phyloP scores from a whole-genome alignment of 345 rosid species.

The thale cress (Arabidopsis thaliana) region TAIR10.1 NC_003076.8:20730001-20730500 shows the following conservation, averaged over 20 bases:
- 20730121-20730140: slow-evolving; percentile 71
- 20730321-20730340: too few relatives aligned
- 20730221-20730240: slow-evolving; percentile 96
- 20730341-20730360: too few relatives aligned
- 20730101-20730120: background rate
- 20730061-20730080: background rate
- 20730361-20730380: too few relatives aligned
- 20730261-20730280: slow-evolving; percentile 99
- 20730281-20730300: too few relatives aligned
- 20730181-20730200: slow-evolving; percentile 93
- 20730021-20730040: slow-evolving; percentile 89
- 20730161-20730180: slow-evolving; percentile 85
- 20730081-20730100: background rate
- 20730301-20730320: too few relatives aligned
- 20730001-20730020: slow-evolving; percentile 92
- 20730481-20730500: too few relatives aligned
- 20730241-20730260: slow-evolving; percentile 99
- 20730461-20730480: too few relatives aligned
- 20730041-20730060: slow-evolving; percentile 82
- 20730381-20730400: too few relatives aligned
- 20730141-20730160: slow-evolving; percentile 82
- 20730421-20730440: too few relatives aligned
- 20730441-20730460: too few relatives aligned
- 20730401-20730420: too few relatives aligned
- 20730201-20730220: slow-evolving; percentile 80